phyloP scores from a whole-genome alignment of 139 green algal genomes.

The Chlorella sp. region DNA sequence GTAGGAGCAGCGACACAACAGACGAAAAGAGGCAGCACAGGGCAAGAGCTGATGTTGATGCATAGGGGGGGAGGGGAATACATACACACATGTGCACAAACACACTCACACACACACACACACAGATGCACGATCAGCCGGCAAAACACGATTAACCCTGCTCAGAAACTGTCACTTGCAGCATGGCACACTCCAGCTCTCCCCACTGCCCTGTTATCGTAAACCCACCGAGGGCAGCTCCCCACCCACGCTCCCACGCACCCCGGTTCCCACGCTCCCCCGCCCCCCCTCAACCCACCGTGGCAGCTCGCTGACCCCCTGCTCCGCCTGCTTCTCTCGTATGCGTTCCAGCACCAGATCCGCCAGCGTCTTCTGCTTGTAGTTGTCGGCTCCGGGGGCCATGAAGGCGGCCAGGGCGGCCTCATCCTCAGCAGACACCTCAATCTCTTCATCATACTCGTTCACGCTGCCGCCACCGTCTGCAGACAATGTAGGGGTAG shows the following conservation, averaged over 20 bases:
- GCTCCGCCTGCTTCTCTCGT: constrained; percentile 57
- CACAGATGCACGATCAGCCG: no score
- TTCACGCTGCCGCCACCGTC: background rate
- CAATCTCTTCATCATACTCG: constrained; percentile 48
- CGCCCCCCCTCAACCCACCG: constrained; percentile 1
- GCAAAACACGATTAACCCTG: no score
- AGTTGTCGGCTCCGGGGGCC: constrained; percentile 37
- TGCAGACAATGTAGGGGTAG: no score
- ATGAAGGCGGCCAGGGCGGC: constrained; percentile 85
- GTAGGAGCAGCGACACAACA: no score
- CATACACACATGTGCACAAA: no score
- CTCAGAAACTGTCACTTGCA: no score
- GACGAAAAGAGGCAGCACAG: background rate
- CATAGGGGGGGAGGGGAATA: no score
- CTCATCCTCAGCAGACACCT: constrained; percentile 82
- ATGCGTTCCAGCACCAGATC: constrained; percentile 93
- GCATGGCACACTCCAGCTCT: no score
- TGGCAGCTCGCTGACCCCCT: constrained; percentile 38
- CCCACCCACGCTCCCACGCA: background rate
- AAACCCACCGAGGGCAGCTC: no score
- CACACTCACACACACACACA: no score
- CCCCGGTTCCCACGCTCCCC: background rate
- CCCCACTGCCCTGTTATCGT: no score
- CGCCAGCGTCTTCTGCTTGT: constrained; percentile 76
- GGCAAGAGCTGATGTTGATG: no score